Base-by-base conservation (phyloP, 2,329 filamentous ascomycete genomes). In the Acephala macrosclerotiorum region DNA sequence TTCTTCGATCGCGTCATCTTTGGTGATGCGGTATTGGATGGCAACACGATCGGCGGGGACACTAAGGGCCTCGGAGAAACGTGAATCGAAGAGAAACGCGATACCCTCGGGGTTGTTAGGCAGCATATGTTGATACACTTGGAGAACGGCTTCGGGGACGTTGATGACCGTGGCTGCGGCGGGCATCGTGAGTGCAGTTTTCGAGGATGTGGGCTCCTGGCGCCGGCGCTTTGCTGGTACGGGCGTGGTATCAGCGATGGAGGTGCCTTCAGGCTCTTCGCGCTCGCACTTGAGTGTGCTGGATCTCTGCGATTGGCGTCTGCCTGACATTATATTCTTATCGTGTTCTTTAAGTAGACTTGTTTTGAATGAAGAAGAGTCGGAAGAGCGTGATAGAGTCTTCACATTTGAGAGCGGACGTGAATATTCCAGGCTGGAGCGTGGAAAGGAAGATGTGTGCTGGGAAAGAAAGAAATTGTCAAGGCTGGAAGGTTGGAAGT, bases 1-100 rank as follows among this genome's bases (percentile, higher is more conserved):
- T 29, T 67, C 65, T 36, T 67, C 65, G 35, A 64, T 56, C 1
- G 51, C 38, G 16, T 57, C 14, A 2, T 40, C 40, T 14, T 12
- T 18, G n/a, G 29, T 22, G 4, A 58, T 9, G 6, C n/a, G 2
- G 38, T 36, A 58, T 7, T 49, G 5, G 12, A 3, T 6, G 29
- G 35, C 38, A n/a, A 58, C 25, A n/a, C 14, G n/a, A 5, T 61
- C 49, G 20, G 36, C 25, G 20, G 9, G 38, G n/a, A 29, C 16
- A 5, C 35, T 14, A 22, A 62, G 51, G 20, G 53, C 22, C 8
- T 45, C n/a, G 2, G 61, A 51, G 29, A 53, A 40, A 3, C 25
- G 11, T 2, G 29, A 14, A 33, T 55, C 35, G 55, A 63, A 63
- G 29, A 63, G 55, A 29, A 58, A 58, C 6, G n/a, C 16, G 40